Evolutionary conservation across 2,329 filamentous ascomycete species (phyloP), one percentile per base, ranked within the genome.

Genomic region (Coniochaeta sp.): DNA sequence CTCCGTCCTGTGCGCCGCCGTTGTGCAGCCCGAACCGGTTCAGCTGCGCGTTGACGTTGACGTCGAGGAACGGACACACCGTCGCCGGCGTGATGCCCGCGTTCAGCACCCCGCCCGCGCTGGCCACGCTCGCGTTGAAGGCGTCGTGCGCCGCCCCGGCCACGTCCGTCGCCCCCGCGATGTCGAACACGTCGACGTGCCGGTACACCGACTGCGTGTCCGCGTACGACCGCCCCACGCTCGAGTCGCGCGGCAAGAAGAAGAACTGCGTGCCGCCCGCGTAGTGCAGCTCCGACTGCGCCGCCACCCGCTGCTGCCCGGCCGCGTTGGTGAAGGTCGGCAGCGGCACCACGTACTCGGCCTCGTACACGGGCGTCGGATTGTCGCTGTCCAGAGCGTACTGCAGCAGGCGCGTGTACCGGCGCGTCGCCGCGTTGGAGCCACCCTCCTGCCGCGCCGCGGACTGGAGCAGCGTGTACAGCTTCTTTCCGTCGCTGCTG

Each of bases 111-210:
- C 87, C 87, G 4, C 24, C 59, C 6, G 62, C 52, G 58, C 60
- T 67, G 4, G 69, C 70, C 22, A 72, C 67, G 3, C 61, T 62
- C 0, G 59, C 57, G 7, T 59, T 63, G 30, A 70, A 65, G 57
- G 63, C 75, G 65, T 79, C 77, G 62, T 75, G 75, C 1, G 61
- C 24, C n/a, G 47, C 24, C 2, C 78, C 79, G 64, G 80, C 82
- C 66, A 90, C 76, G 70, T 90, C 79, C 0, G 87, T 89, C 1
- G 85, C 83, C 0, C 70, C 69, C 14, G 78, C 77, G 57, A 90
- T 82, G 68, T 89, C 86, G 63, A 91, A 84, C 10, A 91, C 74
- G 68, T 91, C 89, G 5, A 85, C 81, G 62, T 89, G 86, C 57
- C 88, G 82, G 72, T 91, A 91, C 4, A 83, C 69, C 1, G 84